Base-by-base conservation (phyloP, 129 eudicot genomes). In the Artemisia argyi region DNA sequence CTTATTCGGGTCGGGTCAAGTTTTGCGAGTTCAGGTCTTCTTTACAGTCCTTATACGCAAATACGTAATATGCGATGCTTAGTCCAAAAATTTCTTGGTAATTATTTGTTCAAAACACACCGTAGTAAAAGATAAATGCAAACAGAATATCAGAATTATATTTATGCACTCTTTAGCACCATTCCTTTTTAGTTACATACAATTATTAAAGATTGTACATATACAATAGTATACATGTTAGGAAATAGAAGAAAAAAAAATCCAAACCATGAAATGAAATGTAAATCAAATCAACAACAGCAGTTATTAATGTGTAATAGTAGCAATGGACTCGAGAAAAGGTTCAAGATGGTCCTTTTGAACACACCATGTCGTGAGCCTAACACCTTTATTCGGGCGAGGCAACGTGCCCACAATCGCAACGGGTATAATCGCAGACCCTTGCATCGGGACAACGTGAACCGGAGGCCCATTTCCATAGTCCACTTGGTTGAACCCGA, bases 361-460 rank as follows among this genome's bases (percentile, higher is more conserved):
- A 10, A 86, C 80, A 60, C 87, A 86, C 91, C 91, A 86, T 8
- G 91, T 86, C 87, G 83, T 77, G 35, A 86, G 65, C 17, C 87
- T 75, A 2, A 83, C n/a, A 1, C 91, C 91, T 57, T 74, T 80
- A 7, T 53, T 50, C 9, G 87, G 83, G 10, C 64, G 65, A 1
- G 85, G 87, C 65, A 77, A 12, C 2, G 52, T 54, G 7, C 85
- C 87, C 22, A 83, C 77, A 4, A 86, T 83, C 1, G 81, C 91
- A 13, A 78, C 87, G 1, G 85, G 91, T 65, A 86, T 80, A 7
- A 86, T 73, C 48, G 75, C 72, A 7, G 87, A 86, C n/a, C 91
- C 91, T 54, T 86, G 91, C 55, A 86, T 72, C 9, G 87, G 91
- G 47, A 83, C 78, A 6, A 86, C 84, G 13, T 80, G 81, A 3